Evolutionary conservation across 495 filamentous ascomycete genomes (phyloP).

Genomic region (Aspergillus cavernicola): DNA sequence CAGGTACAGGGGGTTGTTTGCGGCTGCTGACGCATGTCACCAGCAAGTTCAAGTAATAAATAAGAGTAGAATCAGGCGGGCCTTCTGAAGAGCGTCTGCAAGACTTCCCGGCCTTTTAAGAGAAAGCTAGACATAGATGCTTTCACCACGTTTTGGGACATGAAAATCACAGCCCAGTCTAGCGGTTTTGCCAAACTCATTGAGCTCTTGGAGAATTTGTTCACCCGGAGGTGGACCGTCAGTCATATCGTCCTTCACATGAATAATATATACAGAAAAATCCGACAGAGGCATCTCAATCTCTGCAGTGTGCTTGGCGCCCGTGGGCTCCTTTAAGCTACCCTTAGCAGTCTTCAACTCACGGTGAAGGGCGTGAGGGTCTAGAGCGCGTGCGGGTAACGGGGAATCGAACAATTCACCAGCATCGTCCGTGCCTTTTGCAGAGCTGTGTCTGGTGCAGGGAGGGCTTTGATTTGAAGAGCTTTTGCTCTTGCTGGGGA

Average conservation of each 20-base stretch:
- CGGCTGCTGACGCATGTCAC: not conserved
- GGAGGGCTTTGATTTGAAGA: not conserved
- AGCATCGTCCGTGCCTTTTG: not conserved
- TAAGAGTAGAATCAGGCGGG: not conserved
- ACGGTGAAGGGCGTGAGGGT: conserved; percentile 10
- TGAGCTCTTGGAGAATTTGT: conserved; percentile 64
- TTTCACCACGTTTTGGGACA: conserved; percentile 55
- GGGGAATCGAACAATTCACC: not conserved
- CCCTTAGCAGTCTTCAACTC: conserved; percentile 3
- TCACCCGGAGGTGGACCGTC: conserved; percentile 62
- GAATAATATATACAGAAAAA: conserved; percentile 69
- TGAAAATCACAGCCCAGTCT: conserved; percentile 76
- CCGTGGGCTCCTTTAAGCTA: not conserved
- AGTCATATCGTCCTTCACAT: conserved; percentile 71
- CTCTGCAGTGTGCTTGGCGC: too few relatives aligned
- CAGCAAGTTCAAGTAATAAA: not conserved
- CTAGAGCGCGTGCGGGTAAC: not conserved
- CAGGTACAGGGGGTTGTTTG: not conserved
- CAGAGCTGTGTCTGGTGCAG: not conserved
- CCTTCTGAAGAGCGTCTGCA: not conserved
- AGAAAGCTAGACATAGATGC: conserved; percentile 35
- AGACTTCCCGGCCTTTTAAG: not conserved
- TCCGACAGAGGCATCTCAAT: conserved; percentile 43
- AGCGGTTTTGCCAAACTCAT: conserved; percentile 53
- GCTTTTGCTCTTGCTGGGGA: not conserved